Conservation (phyloP, 2,329 filamentous ascomycete genomes). For the Fusarium longipes region DNA sequence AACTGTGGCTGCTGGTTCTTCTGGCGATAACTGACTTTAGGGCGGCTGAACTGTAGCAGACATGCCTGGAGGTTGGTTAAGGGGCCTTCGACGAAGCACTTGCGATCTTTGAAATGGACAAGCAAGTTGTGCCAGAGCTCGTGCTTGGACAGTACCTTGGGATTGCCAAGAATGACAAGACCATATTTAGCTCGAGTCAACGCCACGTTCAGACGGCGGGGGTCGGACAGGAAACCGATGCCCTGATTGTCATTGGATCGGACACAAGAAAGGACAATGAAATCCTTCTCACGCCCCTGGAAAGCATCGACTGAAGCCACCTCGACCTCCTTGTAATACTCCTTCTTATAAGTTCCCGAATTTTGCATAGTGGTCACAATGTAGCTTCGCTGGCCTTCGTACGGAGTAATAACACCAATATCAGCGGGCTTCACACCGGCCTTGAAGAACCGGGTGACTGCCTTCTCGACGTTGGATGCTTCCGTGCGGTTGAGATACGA, state of each 20-base stretch:
- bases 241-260: slow-evolving; percentile 99
- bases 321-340: slow-evolving; percentile 98
- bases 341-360: slow-evolving; percentile 96
- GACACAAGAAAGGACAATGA: slow-evolving; percentile 97
- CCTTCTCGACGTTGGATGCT: slow-evolving; percentile 97
- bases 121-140: slow-evolving; percentile 97
- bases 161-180: slow-evolving; percentile 95
- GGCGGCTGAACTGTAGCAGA: slow-evolving; percentile 91
- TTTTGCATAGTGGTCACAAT: slow-evolving; percentile 99
- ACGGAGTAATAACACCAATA: slow-evolving; percentile 98
- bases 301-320: slow-evolving; percentile 98
- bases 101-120: slow-evolving; percentile 95
- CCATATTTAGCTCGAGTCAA: slow-evolving; percentile 97
- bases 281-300: slow-evolving; percentile 98
- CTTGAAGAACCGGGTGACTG: slow-evolving; percentile 98
- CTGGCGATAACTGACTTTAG: slow-evolving; percentile 91
- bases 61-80: slow-evolving; percentile 96
- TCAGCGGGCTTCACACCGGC: slow-evolving; percentile 93
- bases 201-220: slow-evolving; percentile 95
- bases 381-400: slow-evolving; percentile 97
- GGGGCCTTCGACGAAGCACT: slow-evolving; percentile 95
- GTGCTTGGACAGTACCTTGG: slow-evolving; percentile 97
- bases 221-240: slow-evolving; percentile 98
- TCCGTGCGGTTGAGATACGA: slow-evolving; percentile 98
- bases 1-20: slow-evolving; percentile 83